Conservation (phyloP, 805 yeast genomes). For the Brettanomyces nanus region DNA sequence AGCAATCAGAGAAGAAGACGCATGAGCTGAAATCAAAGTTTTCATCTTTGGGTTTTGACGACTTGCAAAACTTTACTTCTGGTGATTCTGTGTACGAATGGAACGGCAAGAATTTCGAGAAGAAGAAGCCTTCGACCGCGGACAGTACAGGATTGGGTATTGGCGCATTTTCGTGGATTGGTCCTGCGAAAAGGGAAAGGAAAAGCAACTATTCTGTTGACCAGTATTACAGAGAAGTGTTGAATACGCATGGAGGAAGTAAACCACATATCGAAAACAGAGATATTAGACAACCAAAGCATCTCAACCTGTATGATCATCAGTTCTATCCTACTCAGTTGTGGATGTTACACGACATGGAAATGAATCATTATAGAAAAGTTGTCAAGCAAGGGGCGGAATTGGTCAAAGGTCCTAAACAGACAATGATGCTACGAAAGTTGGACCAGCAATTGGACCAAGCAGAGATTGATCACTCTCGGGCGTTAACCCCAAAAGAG, state of each 20-base stretch:
- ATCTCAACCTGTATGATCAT: slow-evolving; percentile 75
- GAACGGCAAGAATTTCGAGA: slow-evolving; percentile 79
- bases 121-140: slow-evolving; percentile 40
- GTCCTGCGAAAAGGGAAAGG: slow-evolving; percentile 79
- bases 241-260: slow-evolving; percentile 40
- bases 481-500: slow-evolving; percentile 80
- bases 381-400: slow-evolving; percentile 59
- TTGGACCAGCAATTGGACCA: slow-evolving; percentile 42
- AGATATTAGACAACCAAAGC: slow-evolving; percentile 81
- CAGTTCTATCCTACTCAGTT: slow-evolving; percentile 82
- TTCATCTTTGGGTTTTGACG: slow-evolving; percentile 63
- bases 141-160: slow-evolving; percentile 32
- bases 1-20: slow-evolving; percentile 57
- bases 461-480: slow-evolving; percentile 64
- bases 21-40: slow-evolving; percentile 53
- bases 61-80: slow-evolving; percentile 65
- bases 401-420: slow-evolving; percentile 43
- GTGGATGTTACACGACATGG: slow-evolving; percentile 70
- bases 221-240: slow-evolving; percentile 46
- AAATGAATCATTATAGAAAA: slow-evolving; percentile 68
- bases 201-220: slow-evolving; percentile 83
- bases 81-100: slow-evolving; percentile 68
- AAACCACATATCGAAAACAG: slow-evolving; percentile 26
- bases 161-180: slow-evolving; percentile 62
- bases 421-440: slow-evolving; percentile 13